These are phyloP conservation scores for Sclerotinia spermophila DNA, from an alignment of 2,329 filamentous ascomycete genomes.

Conservation along the genomic window DNA sequence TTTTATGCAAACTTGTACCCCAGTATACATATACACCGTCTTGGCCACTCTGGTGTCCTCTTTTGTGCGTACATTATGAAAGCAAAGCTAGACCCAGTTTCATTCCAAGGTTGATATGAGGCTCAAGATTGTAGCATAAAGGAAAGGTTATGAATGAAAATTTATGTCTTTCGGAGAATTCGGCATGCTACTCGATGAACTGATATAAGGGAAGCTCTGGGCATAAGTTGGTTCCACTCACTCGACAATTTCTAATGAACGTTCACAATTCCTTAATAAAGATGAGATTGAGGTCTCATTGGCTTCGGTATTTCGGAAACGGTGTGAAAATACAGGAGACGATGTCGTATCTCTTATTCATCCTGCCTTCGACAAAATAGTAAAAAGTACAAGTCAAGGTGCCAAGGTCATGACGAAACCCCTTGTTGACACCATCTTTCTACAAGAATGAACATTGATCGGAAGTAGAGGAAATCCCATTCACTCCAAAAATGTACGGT, in stretches of 20 bases:
- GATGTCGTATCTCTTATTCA: neutral
- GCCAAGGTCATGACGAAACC: neutral
- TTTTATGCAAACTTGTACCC: neutral
- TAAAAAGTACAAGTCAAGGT: neutral
- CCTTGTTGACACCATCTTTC: neutral
- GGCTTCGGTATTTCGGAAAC: neutral
- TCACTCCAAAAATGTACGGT: neutral
- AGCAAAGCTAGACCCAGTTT: too few relatives aligned
- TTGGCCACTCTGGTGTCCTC: neutral
- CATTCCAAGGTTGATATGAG: neutral
- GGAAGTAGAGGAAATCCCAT: neutral
- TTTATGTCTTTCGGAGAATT: neutral
- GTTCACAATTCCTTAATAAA: neutral
- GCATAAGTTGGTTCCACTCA: neutral
- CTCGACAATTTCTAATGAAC: neutral
- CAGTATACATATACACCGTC: neutral
- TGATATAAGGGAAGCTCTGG: neutral
- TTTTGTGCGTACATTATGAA: neutral
- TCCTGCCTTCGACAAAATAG: neutral
- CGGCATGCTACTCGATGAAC: neutral
- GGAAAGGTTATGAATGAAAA: neutral
- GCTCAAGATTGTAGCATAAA: neutral
- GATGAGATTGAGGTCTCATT: neutral
- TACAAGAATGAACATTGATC: neutral
- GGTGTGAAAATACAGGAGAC: neutral